Evolutionary conservation across 192 early-diverging fungal genomes (phyloP), one percentile per base, ranked within the genome.

Genomic region (Umbelopsis ramanniana): DNA sequence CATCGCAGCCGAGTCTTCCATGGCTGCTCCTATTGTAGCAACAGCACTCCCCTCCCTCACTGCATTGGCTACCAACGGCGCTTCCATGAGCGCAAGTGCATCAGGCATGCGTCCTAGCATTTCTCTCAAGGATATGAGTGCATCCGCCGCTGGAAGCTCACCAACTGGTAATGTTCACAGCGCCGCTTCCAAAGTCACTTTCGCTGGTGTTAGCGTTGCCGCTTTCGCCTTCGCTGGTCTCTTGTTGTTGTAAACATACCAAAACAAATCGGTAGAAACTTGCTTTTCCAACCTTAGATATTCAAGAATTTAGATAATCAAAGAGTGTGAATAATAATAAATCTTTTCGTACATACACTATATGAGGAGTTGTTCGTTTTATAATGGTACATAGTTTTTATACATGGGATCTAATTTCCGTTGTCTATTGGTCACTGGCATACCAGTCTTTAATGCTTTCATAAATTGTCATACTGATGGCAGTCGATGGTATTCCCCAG

Each of bases 381-480:
- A 12, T 4, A 47, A 23, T 68, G 6, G 26, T 68, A 68, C 43
- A 47, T 68, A 47, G 26, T 48, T 26, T 48, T 26, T 29, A 26
- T 7, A 47, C 26, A 46, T 17, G 37, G 23, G 26, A 17, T 68
- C 23, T 70, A 21, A 33, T 52, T 52, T 37, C 47, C 33, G 48
- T n/a, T 50, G 35, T 76, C 69, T 22, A 38, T 73, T 66, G 53
- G 38, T 50, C 53, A 67, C 19, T 46, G 23, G 26, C 67, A 24
- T 70, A 52, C 82, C 74, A 73, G 63, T 81, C 74, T 72, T 93
- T 93, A 35, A 95, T 54, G 53, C 80, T 72, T 70, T 95, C 93
- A 79, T 88, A 95, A 43, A 87, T 74, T 1, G 91, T 89, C 88
- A 95, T 91, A 35, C 82, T 85, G 46, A 95, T 85, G 2, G 91